Percentiles rank a stretch among this genome's conserved stretches.
phyloP scores from a whole-genome alignment of 2,329 filamentous ascomycete genomes.

The Elsinoe ampelina region DNA sequence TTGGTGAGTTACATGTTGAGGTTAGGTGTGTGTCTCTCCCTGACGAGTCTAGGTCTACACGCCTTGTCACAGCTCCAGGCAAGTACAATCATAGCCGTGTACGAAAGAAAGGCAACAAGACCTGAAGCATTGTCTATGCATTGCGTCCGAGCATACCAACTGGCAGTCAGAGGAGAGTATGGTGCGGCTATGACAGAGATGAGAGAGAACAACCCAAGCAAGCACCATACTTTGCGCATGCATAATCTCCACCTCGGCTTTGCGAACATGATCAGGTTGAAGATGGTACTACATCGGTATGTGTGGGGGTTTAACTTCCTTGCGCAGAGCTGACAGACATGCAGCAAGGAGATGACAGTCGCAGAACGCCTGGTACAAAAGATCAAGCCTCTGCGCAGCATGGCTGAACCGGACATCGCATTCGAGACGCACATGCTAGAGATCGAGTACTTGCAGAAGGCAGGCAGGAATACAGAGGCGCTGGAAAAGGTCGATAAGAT shows the following conservation, averaged over 20 bases:
- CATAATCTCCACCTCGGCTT: conserved; percentile 65
- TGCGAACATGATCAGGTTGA: conserved; percentile 56
- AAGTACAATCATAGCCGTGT: conserved; percentile 67
- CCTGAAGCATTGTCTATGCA: conserved; percentile 72
- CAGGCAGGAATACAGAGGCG: conserved; percentile 44
- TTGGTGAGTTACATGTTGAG: conserved; percentile 45
- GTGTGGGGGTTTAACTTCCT: background rate
- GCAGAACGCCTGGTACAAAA: conserved; percentile 50
- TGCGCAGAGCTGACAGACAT: background rate
- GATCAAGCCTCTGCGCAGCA: conserved; percentile 38
- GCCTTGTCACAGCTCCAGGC: conserved; percentile 53
- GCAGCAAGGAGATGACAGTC: conserved; percentile 47
- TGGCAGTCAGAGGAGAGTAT: conserved; percentile 60
- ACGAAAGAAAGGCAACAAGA: conserved; percentile 53
- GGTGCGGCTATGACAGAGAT: conserved; percentile 55
- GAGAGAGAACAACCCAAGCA: conserved; percentile 50
- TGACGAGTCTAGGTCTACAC: conserved; percentile 35
- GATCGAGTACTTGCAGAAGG: conserved; percentile 50
- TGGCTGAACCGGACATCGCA: conserved; percentile 47
- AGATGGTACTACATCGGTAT: conserved; percentile 49
- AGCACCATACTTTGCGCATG: conserved; percentile 64
- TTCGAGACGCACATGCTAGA: conserved; percentile 51
- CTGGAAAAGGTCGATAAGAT: conserved; percentile 46
- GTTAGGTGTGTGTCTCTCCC: background rate
- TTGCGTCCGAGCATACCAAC: conserved; percentile 59